Evolutionary conservation across 495 filamentous ascomycete species (phyloP), one percentile per base, ranked within the genome.

Genomic region (Lasiosphaeria ovina): DNA sequence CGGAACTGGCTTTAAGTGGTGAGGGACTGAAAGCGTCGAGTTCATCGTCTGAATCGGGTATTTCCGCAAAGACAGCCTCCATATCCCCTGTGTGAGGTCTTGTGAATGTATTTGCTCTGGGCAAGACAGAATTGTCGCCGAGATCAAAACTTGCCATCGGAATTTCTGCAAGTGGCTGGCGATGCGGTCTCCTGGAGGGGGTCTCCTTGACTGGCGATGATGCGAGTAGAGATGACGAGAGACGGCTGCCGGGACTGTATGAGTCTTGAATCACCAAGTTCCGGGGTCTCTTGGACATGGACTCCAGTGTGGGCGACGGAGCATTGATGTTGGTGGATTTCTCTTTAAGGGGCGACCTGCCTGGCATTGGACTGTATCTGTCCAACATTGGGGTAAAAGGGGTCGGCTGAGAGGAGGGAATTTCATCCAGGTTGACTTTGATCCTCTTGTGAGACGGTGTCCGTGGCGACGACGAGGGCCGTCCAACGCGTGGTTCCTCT

Each of bases 41-140:
- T 9, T 80, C 77, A 38, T 76, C 75, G 35, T 78, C 75, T 4
- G 75, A 75, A 56, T 79, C 76, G 5, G 76, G 74, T 1, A 78
- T 72, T 56, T 77, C 75, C 12, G 53, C 35, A 35, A 64, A 66
- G 5, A 38, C 45, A 4, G 58, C 64, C 35, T 51, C 57, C 35
- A 53, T 54, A 12, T 57, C 17, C 7, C 16, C 49, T 40, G 49
- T 16, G 36, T 42, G 50, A 36, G 56, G 32, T 42, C 45, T 51
- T 31, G 35, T 62, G 1, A 60, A 62, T 6, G 65, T 64, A 10
- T 51, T 35, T 35, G 48, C 57, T n/a, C 56, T 60, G 7, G 35
- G 55, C 16, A 17, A n/a, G 10, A 24, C 17, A 6, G 47, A 35
- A 0, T 58, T 55, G 35, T 62, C 56, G 3, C 57, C 54, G n/a